Percentiles rank a stretch among this genome's conserved stretches.
Evolutionary conservation across 108 stramenopile genomes (phyloP).

Genomic region (Bacterosira constricta): DNA sequence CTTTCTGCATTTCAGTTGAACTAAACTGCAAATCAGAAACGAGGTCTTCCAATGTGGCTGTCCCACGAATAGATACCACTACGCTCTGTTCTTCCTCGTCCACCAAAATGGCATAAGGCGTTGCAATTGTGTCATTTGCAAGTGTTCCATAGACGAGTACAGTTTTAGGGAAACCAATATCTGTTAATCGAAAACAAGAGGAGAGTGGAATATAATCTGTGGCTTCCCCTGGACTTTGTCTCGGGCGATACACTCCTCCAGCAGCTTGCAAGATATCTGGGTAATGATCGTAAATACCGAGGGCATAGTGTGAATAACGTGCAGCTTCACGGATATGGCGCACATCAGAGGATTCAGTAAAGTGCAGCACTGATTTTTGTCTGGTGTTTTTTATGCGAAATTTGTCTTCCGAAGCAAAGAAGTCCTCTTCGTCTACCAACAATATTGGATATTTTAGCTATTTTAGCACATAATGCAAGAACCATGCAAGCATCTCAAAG

Average conservation of each 20-base stretch:
- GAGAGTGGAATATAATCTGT: not conserved
- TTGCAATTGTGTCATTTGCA: not conserved
- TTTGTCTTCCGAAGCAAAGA: not conserved
- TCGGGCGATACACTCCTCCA: not conserved
- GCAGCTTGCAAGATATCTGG: not conserved
- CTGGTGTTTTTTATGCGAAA: not conserved
- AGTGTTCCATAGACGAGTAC: slow-evolving; percentile 14
- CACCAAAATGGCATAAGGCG: slow-evolving; percentile 23
- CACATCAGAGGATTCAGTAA: slow-evolving; percentile 2
- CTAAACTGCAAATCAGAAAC: slow-evolving; percentile 19
- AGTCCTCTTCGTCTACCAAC: not conserved
- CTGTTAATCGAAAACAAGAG: slow-evolving; percentile 12
- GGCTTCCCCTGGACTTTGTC: not conserved
- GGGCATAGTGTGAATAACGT: slow-evolving; percentile 15
- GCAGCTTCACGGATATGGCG: slow-evolving; percentile 22
- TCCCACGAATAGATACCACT: slow-evolving; percentile 26
- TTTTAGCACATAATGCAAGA: too few relatives aligned
- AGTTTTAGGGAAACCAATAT: slow-evolving; percentile 12
- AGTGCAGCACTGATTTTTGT: not conserved
- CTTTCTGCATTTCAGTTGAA: slow-evolving; percentile 2
- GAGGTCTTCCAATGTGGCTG: slow-evolving; percentile 19
- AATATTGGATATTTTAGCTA: too few relatives aligned
- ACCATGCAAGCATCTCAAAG: not conserved
- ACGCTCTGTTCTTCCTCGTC: slow-evolving; percentile 30
- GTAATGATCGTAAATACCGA: slow-evolving; percentile 17